Percentiles rank a stretch among this genome's conserved stretches.
phyloP scores from a whole-genome alignment of 306 rosid species.

The Cicer pinnatifidum region DNA sequence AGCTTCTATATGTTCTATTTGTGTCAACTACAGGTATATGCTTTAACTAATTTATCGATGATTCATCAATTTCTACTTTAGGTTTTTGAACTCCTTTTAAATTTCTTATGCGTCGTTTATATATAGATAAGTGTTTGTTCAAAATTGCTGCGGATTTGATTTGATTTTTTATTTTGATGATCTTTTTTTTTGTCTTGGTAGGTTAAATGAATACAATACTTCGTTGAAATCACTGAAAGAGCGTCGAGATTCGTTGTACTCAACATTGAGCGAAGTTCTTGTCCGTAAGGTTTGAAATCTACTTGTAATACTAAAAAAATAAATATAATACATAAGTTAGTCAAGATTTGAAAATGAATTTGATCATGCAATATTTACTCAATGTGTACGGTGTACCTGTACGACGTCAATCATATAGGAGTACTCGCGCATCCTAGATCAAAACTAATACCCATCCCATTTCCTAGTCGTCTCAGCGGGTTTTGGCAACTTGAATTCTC shows the following conservation, averaged over 20 bases:
- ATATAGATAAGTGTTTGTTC: background rate
- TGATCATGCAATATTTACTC: background rate
- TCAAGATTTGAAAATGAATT: constrained; percentile 13
- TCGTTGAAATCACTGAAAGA: constrained; percentile 62
- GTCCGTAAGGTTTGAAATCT: constrained; percentile 72
- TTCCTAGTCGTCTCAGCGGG: background rate
- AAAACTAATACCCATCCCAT: constrained; percentile 14
- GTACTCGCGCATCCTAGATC: background rate
- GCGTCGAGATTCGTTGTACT: constrained; percentile 72
- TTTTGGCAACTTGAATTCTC: background rate
- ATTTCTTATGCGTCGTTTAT: background rate
- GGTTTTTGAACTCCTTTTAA: constrained; percentile 13
- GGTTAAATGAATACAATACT: constrained; percentile 65
- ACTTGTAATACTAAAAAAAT: background rate
- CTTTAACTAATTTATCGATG: background rate
- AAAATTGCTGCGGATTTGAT: constrained; percentile 24
- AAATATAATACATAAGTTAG: background rate
- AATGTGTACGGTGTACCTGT: background rate
- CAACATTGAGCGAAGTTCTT: constrained; percentile 73
- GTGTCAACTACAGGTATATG: constrained; percentile 82
- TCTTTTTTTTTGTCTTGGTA: constrained; percentile 43
- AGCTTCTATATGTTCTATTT: constrained; percentile 71
- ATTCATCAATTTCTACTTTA: constrained; percentile 2
- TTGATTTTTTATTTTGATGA: constrained; percentile 13
- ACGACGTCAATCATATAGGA: constrained; percentile 1